phyloP scores from a whole-genome alignment of 176 grass and related monocot genomes.

The Zoysia pacifica region DNA sequence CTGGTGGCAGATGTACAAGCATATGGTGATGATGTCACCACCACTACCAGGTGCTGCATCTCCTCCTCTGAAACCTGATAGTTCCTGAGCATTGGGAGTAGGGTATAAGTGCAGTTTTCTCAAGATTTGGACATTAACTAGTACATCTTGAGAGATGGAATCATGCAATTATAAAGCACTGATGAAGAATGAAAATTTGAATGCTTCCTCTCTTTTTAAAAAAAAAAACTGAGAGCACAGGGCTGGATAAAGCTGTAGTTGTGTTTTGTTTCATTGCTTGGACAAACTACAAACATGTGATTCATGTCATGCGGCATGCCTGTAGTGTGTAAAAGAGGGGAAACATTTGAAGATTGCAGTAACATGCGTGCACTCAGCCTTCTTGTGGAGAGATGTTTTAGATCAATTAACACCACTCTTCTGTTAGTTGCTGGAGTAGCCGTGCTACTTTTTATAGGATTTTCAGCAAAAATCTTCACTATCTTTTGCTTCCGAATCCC shows the following conservation, averaged over 20 bases:
- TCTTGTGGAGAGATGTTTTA: background rate
- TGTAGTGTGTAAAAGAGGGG: background rate
- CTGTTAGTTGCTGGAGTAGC: no score
- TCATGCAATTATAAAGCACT: background rate
- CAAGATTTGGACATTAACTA: background rate
- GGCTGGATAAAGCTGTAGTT: background rate
- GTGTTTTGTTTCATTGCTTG: constrained; percentile 3
- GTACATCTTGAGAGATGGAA: background rate
- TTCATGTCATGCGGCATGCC: background rate
- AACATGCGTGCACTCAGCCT: background rate
- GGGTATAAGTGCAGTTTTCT: background rate
- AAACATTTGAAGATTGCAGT: background rate
- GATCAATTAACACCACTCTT: no score
- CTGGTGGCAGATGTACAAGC: constrained; percentile 75
- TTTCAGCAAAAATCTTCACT: no score
- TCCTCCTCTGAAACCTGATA: background rate
- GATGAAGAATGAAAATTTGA: background rate
- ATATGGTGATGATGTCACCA: constrained; percentile 22
- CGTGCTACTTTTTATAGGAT: no score
- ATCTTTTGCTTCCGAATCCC: no score
- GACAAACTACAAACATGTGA: background rate
- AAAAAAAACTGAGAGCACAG: background rate
- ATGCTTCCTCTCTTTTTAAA: background rate
- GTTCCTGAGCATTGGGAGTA: background rate
- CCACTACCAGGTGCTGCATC: background rate